Conservation (phyloP, 805 yeast species). For the Metschnikowia colocasiae region DNA sequence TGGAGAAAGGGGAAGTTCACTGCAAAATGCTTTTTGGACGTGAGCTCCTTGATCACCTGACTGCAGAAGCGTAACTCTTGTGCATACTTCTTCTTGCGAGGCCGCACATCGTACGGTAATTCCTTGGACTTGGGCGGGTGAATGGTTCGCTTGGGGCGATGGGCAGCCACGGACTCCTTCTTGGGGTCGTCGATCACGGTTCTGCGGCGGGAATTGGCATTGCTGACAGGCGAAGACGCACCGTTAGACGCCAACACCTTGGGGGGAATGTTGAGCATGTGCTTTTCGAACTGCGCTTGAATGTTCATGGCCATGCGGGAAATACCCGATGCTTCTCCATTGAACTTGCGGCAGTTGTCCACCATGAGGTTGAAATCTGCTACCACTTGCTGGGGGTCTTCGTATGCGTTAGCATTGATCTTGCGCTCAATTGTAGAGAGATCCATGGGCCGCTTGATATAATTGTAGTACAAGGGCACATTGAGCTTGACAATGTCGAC, state of each 20-base stretch:
- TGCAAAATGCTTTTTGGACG: slow-evolving; percentile 75
- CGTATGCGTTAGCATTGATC: slow-evolving; percentile 66
- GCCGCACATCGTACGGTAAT: slow-evolving; percentile 84
- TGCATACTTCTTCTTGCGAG: slow-evolving; percentile 86
- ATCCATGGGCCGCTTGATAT: slow-evolving; percentile 88
- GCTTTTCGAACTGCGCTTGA: slow-evolving; percentile 90
- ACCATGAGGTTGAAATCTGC: slow-evolving; percentile 86
- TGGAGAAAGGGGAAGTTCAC: slow-evolving; percentile 86
- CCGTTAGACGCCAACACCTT: slow-evolving; percentile 28
- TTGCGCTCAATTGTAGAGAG: slow-evolving; percentile 85
- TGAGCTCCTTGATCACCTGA: slow-evolving; percentile 75
- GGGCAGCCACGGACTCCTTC: slow-evolving; percentile 70
- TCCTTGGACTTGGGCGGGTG: slow-evolving; percentile 97
- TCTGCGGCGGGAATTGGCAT: slow-evolving; percentile 20
- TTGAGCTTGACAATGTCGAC: slow-evolving; percentile 86
- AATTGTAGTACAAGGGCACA: slow-evolving; percentile 86
- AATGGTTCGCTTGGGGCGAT: slow-evolving; percentile 91
- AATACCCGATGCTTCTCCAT: slow-evolving; percentile 79
- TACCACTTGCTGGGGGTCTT: slow-evolving; percentile 59
- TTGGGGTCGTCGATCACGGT: slow-evolving; percentile 36
- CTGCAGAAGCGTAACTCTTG: slow-evolving; percentile 86
- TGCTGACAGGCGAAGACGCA: slow-evolving; percentile 10
- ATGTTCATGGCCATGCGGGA: slow-evolving; percentile 89
- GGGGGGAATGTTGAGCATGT: slow-evolving; percentile 87
- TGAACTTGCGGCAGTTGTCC: slow-evolving; percentile 73